Evolutionary conservation across 176 grass and related monocot genomes (phyloP), one percentile per base, ranked within the genome.

Genomic region (Oryza brachyantha): DNA sequence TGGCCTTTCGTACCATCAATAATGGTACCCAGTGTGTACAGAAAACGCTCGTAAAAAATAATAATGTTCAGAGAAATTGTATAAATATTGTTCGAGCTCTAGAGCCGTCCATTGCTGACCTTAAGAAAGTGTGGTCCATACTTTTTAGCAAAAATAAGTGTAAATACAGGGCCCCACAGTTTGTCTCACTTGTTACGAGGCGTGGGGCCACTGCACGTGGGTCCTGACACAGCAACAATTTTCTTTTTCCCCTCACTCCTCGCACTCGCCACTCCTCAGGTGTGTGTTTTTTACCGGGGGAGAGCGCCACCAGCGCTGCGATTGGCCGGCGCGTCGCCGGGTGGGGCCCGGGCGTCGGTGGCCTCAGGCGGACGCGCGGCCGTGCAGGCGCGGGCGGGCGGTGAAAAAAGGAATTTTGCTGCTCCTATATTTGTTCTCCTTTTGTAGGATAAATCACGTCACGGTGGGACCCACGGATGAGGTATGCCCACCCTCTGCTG

Each of bases 311-410:
- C 75, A 0, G 34, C 11, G n/a, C 27, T 0, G 32, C 17, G 26
- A 5, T 64, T 84, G 70, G 86, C 40, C 12, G 11, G 0, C 0
- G 0, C 0, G 58, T 7, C 37, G n/a, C 9, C 72, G 0, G 5
- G 8, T 0, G 3, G n/a, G 0, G 7, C 48, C 48, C 7, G 14
- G 48, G 1, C n/a, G 48, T 7, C 48, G 6, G 48, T n/a, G 48
- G 0, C 6, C 19, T n/a, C 5, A 0, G 4, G 0, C 3, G 5
- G 22, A 70, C 72, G 37, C 39, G 9, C 0, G 0, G 0, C 0
- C 2, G 87, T 66, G 87, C 77, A 85, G 81, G 78, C 5, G 0
- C 1, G 2, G 87, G 87, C 66, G 77, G 82, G 87, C 87, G 87
- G 87, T 89, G 78, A 59, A 3, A 16, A 61, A 38, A n/a, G n/a